A percentile compares a stretch with the other conserved stretches of the same genome.
phyloP scores from a whole-genome alignment of 208 protist genomes.

The Trypanosoma scelopori region DNA sequence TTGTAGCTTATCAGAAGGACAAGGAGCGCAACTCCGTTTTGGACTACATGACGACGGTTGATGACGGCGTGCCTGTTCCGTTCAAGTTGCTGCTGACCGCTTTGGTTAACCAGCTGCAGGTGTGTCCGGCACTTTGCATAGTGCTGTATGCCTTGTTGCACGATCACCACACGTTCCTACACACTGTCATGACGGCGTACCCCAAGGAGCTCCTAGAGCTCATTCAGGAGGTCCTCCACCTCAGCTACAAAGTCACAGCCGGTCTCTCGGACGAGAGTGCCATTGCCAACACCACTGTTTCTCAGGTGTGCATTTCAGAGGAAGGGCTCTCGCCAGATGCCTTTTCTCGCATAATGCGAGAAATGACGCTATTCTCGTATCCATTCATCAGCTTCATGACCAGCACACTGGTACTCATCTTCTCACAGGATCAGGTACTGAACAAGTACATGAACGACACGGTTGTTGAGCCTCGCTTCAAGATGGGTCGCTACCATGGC shows the following conservation, averaged over 20 bases:
- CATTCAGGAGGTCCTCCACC: slow-evolving; percentile 47
- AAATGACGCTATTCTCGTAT: slow-evolving; percentile 57
- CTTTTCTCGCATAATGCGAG: slow-evolving; percentile 36
- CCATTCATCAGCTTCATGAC: slow-evolving; percentile 82
- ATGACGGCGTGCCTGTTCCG: slow-evolving; percentile 27
- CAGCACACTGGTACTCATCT: slow-evolving; percentile 69
- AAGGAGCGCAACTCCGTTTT: slow-evolving; percentile 55
- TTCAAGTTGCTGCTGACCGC: slow-evolving; percentile 47
- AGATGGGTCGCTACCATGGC: slow-evolving; percentile 28
- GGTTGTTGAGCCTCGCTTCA: slow-evolving; percentile 30
- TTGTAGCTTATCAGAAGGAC: slow-evolving; percentile 65
- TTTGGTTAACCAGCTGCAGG: slow-evolving; percentile 34
- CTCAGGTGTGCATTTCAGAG: slow-evolving; percentile 12
- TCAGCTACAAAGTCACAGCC: slow-evolving; percentile 28
- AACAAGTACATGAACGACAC: slow-evolving; percentile 54
- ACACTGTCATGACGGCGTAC: slow-evolving; percentile 35
- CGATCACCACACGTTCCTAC: slow-evolving; percentile 66
- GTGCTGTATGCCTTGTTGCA: slow-evolving; percentile 72
- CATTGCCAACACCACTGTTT: not conserved
- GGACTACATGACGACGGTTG: slow-evolving; percentile 38
- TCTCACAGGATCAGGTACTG: slow-evolving; percentile 70
- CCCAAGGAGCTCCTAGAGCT: slow-evolving; percentile 39
- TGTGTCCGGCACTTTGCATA: slow-evolving; percentile 57
- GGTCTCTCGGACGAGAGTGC: not conserved
- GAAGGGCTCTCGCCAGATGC: slow-evolving; percentile 32